These are phyloP conservation scores for Rhynchosporium secalis DNA, from an alignment of 2,329 filamentous ascomycete species.

Conservation along the genomic window DNA sequence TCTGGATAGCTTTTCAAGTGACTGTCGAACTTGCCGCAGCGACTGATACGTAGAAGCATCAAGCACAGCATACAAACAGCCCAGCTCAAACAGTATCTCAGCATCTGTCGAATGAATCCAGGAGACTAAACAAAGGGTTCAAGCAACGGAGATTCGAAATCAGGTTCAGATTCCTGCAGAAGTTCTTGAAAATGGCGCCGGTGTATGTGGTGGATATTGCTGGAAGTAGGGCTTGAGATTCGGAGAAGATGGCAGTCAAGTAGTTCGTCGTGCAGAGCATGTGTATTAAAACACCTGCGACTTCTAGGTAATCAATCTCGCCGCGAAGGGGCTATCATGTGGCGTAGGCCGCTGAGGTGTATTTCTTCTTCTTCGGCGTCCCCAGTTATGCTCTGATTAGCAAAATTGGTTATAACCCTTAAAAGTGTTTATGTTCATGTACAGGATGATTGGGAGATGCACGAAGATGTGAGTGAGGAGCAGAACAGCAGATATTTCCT, in stretches of 20 bases:
- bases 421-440: not conserved
- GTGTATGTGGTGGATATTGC: conserved; percentile 9
- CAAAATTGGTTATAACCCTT: not conserved
- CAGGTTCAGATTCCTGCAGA: too few relatives aligned
- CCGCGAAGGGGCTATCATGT: conserved; percentile 24
- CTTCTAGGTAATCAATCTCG: conserved; percentile 19
- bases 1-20: conserved; percentile 18
- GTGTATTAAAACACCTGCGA: conserved; percentile 26
- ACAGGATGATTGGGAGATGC: not conserved
- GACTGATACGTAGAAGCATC: conserved; percentile 22
- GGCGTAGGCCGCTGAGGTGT: conserved; percentile 25
- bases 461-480: conserved; percentile 26
- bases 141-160: conserved; percentile 16
- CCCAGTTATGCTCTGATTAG: conserved; percentile 22
- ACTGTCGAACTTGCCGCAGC: conserved; percentile 2
- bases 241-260: conserved; percentile 25
- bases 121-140: conserved; percentile 16
- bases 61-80: conserved; percentile 20
- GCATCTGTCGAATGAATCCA: conserved; percentile 24
- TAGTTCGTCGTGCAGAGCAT: conserved; percentile 31
- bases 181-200: not conserved
- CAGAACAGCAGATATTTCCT: conserved; percentile 25
- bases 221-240: conserved; percentile 17
- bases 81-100: conserved; percentile 21
- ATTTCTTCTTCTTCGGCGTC: conserved; percentile 23